Base-by-base conservation (phyloP, 225 moss, liverwort and hornwort genomes). In the Ulota crispa region DNA sequence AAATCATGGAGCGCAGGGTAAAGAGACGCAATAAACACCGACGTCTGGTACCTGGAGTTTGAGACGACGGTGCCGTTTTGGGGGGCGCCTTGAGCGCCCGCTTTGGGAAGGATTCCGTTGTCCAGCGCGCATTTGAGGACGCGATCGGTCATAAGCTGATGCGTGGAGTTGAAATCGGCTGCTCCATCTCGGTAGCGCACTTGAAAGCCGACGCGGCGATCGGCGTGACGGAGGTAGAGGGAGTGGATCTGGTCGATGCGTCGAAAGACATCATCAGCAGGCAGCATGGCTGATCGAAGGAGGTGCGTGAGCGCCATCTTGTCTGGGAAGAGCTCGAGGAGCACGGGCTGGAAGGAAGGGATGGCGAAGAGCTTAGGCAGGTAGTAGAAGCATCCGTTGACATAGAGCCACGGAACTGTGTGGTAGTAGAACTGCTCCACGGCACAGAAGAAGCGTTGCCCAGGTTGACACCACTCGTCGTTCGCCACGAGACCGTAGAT, bases 281-380 rank as follows among this genome's bases (percentile, higher is more conserved):
- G 96, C 0, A 96, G 89, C 85, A 96, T 93, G 1, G 86, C 45
- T 0, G 93, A 77, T 5, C 96, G 87, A 21, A 96, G 89, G 23
- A 96, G 87, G 76, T 88, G 92, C 0, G 93, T 83, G 9, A 94
- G 93, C 31, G 92, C 94, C 88, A 94, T 90, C 61, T 83, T 91
- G 73, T 93, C 93, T 0, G 96, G 96, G 76, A 96, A 96, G 6
- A 96, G 93, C 14, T 89, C 93, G 55, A 94, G 91, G 13, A 96
- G 80, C 20, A 87, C 89, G 10, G 90, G 94, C 16, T 89, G 89
- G 70, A 96, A 92, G 8, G 88, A 84, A 4, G 87, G 88, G 54
- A 96, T 88, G 65, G 93, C 93, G 79, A 96, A 96, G 5, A 96
- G 92, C 76, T 94, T 96, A 0, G 96, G 96, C 9, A 94, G 85